Evolutionary conservation across 2,329 filamentous ascomycete genomes (phyloP), one percentile per base, ranked within the genome.

Genomic region (Talaromyces sp.): DNA sequence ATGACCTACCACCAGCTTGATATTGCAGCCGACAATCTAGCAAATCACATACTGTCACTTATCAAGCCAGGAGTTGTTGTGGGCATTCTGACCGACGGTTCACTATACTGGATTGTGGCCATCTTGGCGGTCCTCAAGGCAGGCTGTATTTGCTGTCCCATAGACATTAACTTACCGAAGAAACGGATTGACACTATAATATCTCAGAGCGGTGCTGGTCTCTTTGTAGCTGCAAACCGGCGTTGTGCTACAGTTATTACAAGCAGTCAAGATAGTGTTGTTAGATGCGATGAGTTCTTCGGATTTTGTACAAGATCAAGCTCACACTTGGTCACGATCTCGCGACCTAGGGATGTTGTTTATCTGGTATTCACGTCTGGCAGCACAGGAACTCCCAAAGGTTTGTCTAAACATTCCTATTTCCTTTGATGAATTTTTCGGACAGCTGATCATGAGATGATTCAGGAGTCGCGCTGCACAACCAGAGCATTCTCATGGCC

Each of bases 301-400:
- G 22, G 22, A 22, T 22, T 22, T 22, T 22, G 22, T 22, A 22
- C 22, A 22, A 22, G 22, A 22, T 22, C 22, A 22, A 22, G 22
- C 22, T 22, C 22, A 22, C 22, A 2, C 22, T 22, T 22, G 22
- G 2, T 2, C 22, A 22, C 22, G 22, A 60, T 43, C 19, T 19
- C n/a, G 60, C 39, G 27, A 22, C 22, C 22, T 22, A 22, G 22
- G 22, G 22, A 22, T 22, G 22, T 22, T 22, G 22, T 22, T 22
- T 62, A 19, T 43, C 11, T 62, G 27, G 19, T 39, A n/a, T 62
- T 52, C 31, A 62, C 60, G 1, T 62, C 60, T 1, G 60, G 60
- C 22, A 31, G 6, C 16, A 62, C 60, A 37, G 60, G 60, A 5
- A n/a, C 49, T 14, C 60, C 60, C 16, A 62, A 62, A 39, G 60